Base-by-base conservation (phyloP, 306 rosid species). In the Rosa multiflora region DNA sequence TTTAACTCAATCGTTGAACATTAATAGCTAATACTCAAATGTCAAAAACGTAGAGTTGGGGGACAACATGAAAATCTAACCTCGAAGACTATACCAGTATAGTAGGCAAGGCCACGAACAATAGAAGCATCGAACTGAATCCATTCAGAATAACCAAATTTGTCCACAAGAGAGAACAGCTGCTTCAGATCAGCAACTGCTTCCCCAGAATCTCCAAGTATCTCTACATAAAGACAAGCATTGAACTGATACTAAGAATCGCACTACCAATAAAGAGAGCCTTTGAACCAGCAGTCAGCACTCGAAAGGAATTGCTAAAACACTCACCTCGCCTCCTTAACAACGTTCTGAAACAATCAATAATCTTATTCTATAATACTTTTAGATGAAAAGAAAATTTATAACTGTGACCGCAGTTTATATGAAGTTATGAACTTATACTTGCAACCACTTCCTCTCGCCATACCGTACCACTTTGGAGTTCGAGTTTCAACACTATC, bases 71-170 rank as follows among this genome's bases (percentile, higher is more conserved):
- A 23, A 73, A 72, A 62, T 79, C 93, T 86, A 75, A 95, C 99
- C 99, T 92, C 98, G 29, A 95, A 92, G 71, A 95, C 98, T 79
- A 95, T 84, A 69, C 98, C 98, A 17, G 99, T 95, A 88, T 95
- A 95, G 86, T 92, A 95, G 51, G 97, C 98, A 83, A 95, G 97
- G 82, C 99, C 99, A 71, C 99, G 98, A 71, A 92, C 98, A 88
- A 95, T 83, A 72, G 99, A 92, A 4, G 93, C 98, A 67, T 95
- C 99, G 84, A 95, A 91, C 43, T 95, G 98, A 86, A 95, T 88
- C 99, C 98, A 95, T 59, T 92, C 91, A 40, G 93, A 83, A 88
- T 91, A 94, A 77, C 99, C 98, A 88, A 88, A 88, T 85, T 90
- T 95, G 46, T 91, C 99, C 37, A 98, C 99, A 80, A 91, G 93